Base-by-base conservation (phyloP, 2,329 filamentous ascomycete genomes). In the Aspergillus fijiensis region DNA sequence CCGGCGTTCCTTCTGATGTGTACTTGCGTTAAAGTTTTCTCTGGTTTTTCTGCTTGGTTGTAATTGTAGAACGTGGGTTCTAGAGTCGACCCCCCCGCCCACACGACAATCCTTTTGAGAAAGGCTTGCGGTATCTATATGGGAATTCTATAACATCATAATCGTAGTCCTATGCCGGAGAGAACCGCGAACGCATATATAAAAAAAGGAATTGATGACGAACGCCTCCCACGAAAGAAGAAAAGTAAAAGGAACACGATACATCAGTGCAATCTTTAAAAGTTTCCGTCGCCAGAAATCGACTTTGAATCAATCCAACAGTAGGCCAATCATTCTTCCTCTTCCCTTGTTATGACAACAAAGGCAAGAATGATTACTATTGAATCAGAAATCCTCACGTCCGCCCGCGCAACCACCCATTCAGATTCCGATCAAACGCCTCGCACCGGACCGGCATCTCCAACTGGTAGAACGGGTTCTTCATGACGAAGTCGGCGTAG, bases 391-490 rank as follows among this genome's bases (percentile, higher is more conserved):
- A 23, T 23, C 27, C 27, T 65, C 64, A 65, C 61, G 29, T 76
- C 64, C 84, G 79, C 55, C 79, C 79, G 72, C 91, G 87, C 70
- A 96, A 86, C 77, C 93, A 96, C 42, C 88, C 90, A 66, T 85
- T 84, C 65, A 97, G 76, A 76, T 91, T 91, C 69, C 93, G 84
- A 76, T 99, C 95, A 80, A 97, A 99, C 69, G 92, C 90, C 73
- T 98, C 95, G 78, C 95, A 96, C 63, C 95, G 84, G 57, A 99
- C 87, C 6, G 95, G 95, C 93, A 98, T 99, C 80, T 99, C 95
- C 59, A 96, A 83, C 72, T 95, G 93, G 79, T 98, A 98, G 74
- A 99, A 99, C 1, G 95, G 95, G 76, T 99, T 99, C 83, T 98
- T 99, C 92, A 97, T 98, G 68, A 99, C 95, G 75, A 91, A 98